phyloP scores from a whole-genome alignment of 2,329 filamentous ascomycete genomes.

The Chaetomiaceae sp. region DNA sequence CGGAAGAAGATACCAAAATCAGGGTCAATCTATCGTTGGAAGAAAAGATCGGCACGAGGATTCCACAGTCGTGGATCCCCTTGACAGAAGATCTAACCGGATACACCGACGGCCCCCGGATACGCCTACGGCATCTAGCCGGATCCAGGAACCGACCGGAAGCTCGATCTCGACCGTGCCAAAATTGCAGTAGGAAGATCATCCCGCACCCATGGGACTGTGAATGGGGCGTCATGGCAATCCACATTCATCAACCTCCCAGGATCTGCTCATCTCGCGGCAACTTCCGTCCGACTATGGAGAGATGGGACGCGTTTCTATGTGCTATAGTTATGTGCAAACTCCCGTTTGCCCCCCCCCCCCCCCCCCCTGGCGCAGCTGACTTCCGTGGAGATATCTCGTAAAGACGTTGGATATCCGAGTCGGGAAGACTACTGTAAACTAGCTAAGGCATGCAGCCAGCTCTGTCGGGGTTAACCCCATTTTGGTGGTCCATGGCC shows the following conservation, averaged over 20 bases:
- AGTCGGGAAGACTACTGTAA: too few relatives aligned
- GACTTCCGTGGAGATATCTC: not conserved
- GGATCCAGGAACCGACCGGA: not conserved
- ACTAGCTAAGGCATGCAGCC: too few relatives aligned
- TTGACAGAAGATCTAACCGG: slow-evolving; percentile 6
- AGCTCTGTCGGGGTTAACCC: not conserved
- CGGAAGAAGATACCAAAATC: not conserved
- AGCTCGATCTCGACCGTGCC: not conserved
- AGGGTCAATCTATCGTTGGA: slow-evolving; percentile 1
- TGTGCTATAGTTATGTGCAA: too few relatives aligned
- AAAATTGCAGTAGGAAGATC: slow-evolving; percentile 5
- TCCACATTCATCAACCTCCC: not conserved
- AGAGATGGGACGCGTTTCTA: too few relatives aligned
- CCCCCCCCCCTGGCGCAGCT: not conserved
- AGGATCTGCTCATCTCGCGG: not conserved
- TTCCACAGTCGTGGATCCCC: slow-evolving; percentile 4
- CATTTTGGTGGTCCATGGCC: not conserved
- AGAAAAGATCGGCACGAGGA: slow-evolving; percentile 9
- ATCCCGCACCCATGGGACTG: not conserved
- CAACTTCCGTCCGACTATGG: not conserved
- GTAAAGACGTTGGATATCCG: not conserved
- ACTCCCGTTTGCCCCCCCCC: too few relatives aligned
- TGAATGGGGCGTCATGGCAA: not conserved
- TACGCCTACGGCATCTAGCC: not conserved
- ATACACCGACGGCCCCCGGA: slow-evolving; percentile 1